phyloP scores from a whole-genome alignment of 495 filamentous ascomycete genomes.

The Cercophora scortea region DNA sequence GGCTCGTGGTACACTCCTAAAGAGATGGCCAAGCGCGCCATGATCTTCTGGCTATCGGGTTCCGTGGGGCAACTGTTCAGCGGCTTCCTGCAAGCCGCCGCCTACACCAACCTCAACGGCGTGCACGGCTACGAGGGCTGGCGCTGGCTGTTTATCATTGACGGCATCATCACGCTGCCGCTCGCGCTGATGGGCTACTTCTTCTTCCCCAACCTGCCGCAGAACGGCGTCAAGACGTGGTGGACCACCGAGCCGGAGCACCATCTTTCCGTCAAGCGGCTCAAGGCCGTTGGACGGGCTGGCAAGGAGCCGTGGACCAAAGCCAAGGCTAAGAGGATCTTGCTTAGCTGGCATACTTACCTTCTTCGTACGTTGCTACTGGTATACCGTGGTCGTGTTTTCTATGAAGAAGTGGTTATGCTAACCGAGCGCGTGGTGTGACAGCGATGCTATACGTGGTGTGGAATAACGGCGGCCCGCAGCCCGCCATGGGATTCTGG shows the following conservation, averaged over 20 bases:
- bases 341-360: no score
- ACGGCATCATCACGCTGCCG: constrained; percentile 46
- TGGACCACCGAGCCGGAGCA: constrained; percentile 41
- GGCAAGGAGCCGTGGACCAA: no score
- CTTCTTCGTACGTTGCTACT: no score
- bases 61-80: constrained; percentile 42
- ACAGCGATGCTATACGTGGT: no score
- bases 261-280: constrained; percentile 34
- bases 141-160: constrained; percentile 60
- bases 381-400: no score
- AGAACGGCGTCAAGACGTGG: constrained; percentile 38
- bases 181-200: constrained; percentile 51
- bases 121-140: constrained; percentile 47
- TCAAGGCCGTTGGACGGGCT: background rate
- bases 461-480: no score
- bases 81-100: constrained; percentile 53
- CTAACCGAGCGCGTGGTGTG: no score
- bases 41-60: constrained; percentile 46
- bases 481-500: no score
- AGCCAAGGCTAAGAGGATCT: no score
- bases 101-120: constrained; percentile 45
- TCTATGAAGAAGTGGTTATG: no score
- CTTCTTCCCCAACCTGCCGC: constrained; percentile 53
- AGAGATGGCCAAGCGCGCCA: constrained; percentile 56
- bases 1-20: constrained; percentile 59